phyloP scores from a whole-genome alignment of 345 rosid species.

The Arabidopsis thaliana region DNA sequence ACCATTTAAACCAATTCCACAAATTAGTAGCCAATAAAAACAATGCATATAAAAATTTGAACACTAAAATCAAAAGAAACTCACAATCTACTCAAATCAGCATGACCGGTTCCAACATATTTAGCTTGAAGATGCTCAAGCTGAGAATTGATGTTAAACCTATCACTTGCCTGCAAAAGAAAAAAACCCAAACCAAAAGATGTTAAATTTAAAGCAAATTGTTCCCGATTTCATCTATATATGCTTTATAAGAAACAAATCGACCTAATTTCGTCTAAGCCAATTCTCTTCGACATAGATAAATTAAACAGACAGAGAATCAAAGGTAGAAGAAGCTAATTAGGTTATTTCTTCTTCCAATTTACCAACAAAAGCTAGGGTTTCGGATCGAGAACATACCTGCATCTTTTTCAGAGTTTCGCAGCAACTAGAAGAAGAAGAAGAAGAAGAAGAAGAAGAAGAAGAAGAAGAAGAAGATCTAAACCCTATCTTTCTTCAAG shows the following conservation, averaged over 20 bases:
- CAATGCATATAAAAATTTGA: background rate
- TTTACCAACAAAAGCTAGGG: background rate
- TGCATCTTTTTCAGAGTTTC: conserved; percentile 20
- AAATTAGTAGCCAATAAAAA: background rate
- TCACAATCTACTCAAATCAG: conserved; percentile 91
- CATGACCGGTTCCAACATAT: conserved; percentile 94
- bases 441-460: too few relatives aligned
- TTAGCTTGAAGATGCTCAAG: conserved; percentile 98
- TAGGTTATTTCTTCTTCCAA: too few relatives aligned
- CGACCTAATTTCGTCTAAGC: background rate
- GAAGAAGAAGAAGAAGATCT: background rate
- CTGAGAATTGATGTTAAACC: conserved; percentile 97
- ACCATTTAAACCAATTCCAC: background rate
- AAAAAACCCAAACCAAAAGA: background rate
- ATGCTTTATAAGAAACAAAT: too few relatives aligned
- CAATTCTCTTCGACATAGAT: too few relatives aligned
- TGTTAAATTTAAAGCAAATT: background rate
- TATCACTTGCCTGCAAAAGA: conserved; percentile 84
- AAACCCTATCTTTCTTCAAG: background rate
- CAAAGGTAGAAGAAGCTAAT: too few relatives aligned
- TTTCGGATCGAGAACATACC: background rate
- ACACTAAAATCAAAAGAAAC: conserved; percentile 26
- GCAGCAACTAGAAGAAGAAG: background rate
- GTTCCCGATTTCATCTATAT: too few relatives aligned
- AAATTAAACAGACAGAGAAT: too few relatives aligned